Conservation (phyloP, 305 asterid species). For the Fraxinus sp. region DNA sequence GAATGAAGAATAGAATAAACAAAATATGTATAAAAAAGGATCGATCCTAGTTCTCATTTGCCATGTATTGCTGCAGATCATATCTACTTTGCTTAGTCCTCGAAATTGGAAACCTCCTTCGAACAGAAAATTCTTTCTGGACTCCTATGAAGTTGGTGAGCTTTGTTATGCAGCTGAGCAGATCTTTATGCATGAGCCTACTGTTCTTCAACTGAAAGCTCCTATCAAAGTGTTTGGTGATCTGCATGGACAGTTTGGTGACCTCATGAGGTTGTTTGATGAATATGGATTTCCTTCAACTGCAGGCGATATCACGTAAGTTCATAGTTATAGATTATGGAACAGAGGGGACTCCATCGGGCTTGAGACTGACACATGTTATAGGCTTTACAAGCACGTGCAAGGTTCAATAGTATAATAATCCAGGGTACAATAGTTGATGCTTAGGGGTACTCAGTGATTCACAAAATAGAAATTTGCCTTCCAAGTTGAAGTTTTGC, state of each 20-base stretch:
- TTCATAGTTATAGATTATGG: slow-evolving; percentile 25
- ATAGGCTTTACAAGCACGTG: not conserved
- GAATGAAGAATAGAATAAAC: not conserved
- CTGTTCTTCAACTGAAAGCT: slow-evolving; percentile 98
- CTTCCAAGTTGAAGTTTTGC: not conserved
- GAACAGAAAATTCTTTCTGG: slow-evolving; percentile 91
- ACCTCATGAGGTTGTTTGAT: slow-evolving; percentile 94
- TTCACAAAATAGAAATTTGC: not conserved
- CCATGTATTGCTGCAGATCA: slow-evolving; percentile 52
- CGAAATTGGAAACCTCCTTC: slow-evolving; percentile 95
- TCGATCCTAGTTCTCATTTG: slow-evolving; percentile 18
- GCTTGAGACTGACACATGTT: not conserved
- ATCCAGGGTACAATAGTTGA: not conserved
- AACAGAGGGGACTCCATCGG: not conserved
- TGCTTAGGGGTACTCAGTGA: not conserved
- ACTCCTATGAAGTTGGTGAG: slow-evolving; percentile 97
- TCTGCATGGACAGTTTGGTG: slow-evolving; percentile 99
- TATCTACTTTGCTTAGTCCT: slow-evolving; percentile 89
- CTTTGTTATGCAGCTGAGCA: slow-evolving; percentile 99
- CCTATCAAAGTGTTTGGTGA: slow-evolving; percentile 98
- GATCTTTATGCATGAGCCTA: slow-evolving; percentile 94
- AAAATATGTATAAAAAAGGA: not conserved
- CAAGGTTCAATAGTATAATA: not conserved
- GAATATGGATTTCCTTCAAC: slow-evolving; percentile 99
- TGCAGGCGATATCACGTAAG: slow-evolving; percentile 98